A percentile compares a stretch with the other conserved stretches of the same genome.
phyloP scores from a whole-genome alignment of 139 green algal species.

The Chlorella sp. region DNA sequence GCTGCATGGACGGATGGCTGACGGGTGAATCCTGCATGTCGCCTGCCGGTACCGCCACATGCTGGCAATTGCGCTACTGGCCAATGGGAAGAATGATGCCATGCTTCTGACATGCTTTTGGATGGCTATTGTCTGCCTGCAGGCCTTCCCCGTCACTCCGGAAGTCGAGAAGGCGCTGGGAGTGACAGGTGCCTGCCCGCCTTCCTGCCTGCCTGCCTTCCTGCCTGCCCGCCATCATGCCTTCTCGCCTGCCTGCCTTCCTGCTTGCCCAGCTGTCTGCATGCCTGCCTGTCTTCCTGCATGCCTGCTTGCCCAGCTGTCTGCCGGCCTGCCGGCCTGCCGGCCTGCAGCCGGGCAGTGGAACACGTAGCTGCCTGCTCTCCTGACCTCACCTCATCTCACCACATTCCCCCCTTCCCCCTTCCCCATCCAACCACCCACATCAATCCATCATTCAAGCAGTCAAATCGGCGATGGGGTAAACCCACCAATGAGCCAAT shows the following conservation, averaged over 20 bases:
- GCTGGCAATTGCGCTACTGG: neutral
- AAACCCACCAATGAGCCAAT: no score
- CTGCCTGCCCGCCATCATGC: neutral
- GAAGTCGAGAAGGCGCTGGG: constrained; percentile 29
- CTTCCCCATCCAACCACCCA: no score
- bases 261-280: neutral
- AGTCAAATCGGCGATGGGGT: no score
- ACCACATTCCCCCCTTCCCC: no score
- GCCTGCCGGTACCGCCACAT: neutral
- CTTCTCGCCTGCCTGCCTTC: neutral
- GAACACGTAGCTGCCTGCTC: no score
- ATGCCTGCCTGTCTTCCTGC: neutral
- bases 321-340: no score
- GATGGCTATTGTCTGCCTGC: neutral
- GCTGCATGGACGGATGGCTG: no score
- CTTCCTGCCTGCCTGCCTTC: neutral
- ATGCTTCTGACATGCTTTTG: neutral
- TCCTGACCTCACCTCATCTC: no score
- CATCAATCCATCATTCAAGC: no score
- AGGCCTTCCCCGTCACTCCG: constrained; percentile 64
- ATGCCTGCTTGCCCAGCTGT: neutral
- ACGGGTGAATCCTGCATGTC: no score
- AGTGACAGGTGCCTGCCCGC: neutral
- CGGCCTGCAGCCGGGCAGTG: no score
- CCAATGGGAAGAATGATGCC: neutral